phyloP scores from a whole-genome alignment of 306 rosid species.

The Coriaria nepalensis region DNA sequence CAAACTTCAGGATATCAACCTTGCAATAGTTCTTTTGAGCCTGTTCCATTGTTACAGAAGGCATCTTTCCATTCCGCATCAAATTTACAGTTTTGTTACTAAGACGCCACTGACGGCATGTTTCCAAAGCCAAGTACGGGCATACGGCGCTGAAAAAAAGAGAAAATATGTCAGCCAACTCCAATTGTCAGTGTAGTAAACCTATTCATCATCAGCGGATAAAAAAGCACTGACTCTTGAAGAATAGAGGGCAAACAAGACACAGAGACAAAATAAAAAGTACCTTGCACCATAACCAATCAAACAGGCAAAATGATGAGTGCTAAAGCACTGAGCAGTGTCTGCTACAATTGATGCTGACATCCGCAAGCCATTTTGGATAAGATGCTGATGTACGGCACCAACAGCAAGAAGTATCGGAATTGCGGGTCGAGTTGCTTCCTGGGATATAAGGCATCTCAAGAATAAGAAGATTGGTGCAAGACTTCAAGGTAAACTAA shows the following conservation, averaged over 20 bases:
- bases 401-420: slow-evolving; percentile 97
- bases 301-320: slow-evolving; percentile 97
- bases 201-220: too few relatives aligned
- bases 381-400: slow-evolving; percentile 97
- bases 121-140: slow-evolving; percentile 95
- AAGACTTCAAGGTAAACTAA: neutral
- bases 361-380: slow-evolving; percentile 81
- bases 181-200: too few relatives aligned
- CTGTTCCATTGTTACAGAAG: slow-evolving; percentile 93
- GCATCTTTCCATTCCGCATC: slow-evolving; percentile 98
- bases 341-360: slow-evolving; percentile 86
- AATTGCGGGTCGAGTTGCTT: slow-evolving; percentile 88
- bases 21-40: slow-evolving; percentile 94
- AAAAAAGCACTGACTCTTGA: too few relatives aligned
- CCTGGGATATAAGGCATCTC: slow-evolving; percentile 27
- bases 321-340: slow-evolving; percentile 98
- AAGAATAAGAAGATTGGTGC: slow-evolving; percentile 3
- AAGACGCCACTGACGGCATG: slow-evolving; percentile 98
- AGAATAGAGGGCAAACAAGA: too few relatives aligned
- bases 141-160: slow-evolving; percentile 64
- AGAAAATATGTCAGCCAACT: too few relatives aligned
- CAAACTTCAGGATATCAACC: slow-evolving; percentile 34
- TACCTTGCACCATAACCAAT: slow-evolving; percentile 99
- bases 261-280: slow-evolving; percentile 6
- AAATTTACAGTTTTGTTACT: slow-evolving; percentile 84